Evolutionary conservation across 2,329 filamentous ascomycete genomes (phyloP).

Genomic region (Cladorrhinum sp.): DNA sequence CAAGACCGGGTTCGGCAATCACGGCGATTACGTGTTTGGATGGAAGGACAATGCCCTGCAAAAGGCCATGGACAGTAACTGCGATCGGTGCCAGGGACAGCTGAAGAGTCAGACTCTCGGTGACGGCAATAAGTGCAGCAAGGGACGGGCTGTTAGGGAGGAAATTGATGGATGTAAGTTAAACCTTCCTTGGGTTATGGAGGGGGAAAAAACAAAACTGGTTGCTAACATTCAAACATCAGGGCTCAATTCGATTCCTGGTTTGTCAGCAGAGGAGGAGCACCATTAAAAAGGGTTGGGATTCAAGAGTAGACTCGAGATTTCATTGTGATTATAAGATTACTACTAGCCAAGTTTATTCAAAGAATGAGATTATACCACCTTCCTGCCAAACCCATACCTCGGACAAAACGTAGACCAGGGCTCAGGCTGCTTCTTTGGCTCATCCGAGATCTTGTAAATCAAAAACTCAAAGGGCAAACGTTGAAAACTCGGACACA

Average conservation of each 20-base stretch:
- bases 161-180: conserved; percentile 19
- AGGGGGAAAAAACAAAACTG: not conserved
- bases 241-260: conserved; percentile 10
- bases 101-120: conserved; percentile 23
- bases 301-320: too few relatives aligned
- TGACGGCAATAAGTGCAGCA: conserved; percentile 19
- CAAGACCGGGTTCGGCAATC: conserved; percentile 39
- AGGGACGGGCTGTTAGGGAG: conserved; percentile 15
- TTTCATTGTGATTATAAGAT: too few relatives aligned
- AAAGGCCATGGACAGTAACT: conserved; percentile 29
- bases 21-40: conserved; percentile 40
- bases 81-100: conserved; percentile 21
- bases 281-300: not conserved
- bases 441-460: not conserved
- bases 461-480: not conserved
- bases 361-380: not conserved
- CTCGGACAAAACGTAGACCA: not conserved
- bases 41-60: conserved; percentile 38
- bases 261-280: not conserved
- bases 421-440: not conserved
- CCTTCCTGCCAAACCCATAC: not conserved
- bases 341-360: not conserved
- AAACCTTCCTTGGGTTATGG: not conserved
- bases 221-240: not conserved
- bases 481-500: not conserved